These are phyloP conservation scores for Colletotrichum sp. DNA, from an alignment of 2,329 filamentous ascomycete species.

Conservation along the genomic window DNA sequence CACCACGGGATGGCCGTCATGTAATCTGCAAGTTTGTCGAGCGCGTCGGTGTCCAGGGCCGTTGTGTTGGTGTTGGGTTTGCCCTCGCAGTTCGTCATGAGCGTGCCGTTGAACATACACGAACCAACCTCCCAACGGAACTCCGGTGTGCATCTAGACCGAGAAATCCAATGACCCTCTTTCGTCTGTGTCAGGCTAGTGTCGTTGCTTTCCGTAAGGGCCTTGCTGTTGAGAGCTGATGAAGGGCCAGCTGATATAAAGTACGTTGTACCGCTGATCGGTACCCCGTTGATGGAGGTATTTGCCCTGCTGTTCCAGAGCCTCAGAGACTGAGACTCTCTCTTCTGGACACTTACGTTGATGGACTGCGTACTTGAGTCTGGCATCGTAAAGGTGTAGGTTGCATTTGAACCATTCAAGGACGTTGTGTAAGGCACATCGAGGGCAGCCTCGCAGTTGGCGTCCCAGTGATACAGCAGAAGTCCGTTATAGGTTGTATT, in stretches of 20 bases:
- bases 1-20: not conserved
- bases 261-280: not conserved
- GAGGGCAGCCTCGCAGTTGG: not conserved
- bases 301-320: not conserved
- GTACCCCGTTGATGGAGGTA: not conserved
- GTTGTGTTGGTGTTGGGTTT: not conserved
- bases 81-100: not conserved
- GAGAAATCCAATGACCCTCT: slow-evolving; percentile 3
- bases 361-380: not conserved
- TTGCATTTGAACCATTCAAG: not conserved
- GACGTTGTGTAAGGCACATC: not conserved
- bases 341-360: not conserved
- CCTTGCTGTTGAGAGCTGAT: not conserved
- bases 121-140: not conserved
- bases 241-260: not conserved
- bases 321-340: not conserved
- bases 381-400: not conserved
- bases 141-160: not conserved
- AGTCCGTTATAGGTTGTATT: slow-evolving; percentile 1
- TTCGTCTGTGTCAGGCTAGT: not conserved
- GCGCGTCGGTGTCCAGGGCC: not conserved
- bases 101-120: not conserved
- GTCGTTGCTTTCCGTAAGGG: not conserved
- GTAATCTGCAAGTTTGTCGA: not conserved
- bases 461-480: not conserved